Percentiles rank a stretch among this genome's conserved stretches.
These are phyloP conservation scores for Schizosaccharomyces pombe DNA, from an alignment of 805 yeast species.

Conservation along the genomic window DNA sequence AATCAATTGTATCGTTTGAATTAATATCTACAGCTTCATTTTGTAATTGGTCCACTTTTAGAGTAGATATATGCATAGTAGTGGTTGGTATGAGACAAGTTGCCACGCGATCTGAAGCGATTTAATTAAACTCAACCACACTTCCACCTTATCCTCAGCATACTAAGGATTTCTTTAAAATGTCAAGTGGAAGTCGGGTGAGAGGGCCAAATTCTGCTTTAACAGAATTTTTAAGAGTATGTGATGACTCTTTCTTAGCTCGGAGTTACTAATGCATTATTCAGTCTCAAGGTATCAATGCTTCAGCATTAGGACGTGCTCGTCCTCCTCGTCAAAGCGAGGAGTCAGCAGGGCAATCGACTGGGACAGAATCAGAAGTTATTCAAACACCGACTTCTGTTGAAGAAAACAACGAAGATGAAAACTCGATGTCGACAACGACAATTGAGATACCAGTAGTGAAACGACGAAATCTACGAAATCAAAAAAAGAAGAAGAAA, in stretches of 20 bases:
- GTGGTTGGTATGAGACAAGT: not conserved
- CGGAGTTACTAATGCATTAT: not conserved
- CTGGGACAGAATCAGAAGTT: not conserved
- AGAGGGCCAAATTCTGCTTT: constrained; percentile 9
- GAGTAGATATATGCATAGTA: not conserved
- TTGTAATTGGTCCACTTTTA: not conserved
- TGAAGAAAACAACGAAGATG: not conserved
- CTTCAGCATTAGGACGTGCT: constrained; percentile 6
- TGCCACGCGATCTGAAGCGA: not conserved
- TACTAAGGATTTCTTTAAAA: not conserved
- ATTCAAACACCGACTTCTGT: too few species aligned
- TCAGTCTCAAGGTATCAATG: constrained; percentile 10
- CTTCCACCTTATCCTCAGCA: not conserved
- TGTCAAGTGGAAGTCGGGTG: constrained; percentile 1
- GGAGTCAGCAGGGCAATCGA: not conserved
- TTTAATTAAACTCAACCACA: not conserved
- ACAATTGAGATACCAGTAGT: too few species aligned
- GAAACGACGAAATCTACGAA: not conserved
- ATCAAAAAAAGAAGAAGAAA: constrained; percentile 6
- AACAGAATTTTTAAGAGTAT: constrained; percentile 10
- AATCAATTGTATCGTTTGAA: not conserved
- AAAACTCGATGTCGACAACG: too few species aligned
- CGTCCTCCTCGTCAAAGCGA: not conserved
- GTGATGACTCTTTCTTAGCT: not conserved
- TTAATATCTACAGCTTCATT: not conserved